Base-by-base conservation (phyloP, 176 grass and related monocot species). In the Oryza meyeriana region DNA sequence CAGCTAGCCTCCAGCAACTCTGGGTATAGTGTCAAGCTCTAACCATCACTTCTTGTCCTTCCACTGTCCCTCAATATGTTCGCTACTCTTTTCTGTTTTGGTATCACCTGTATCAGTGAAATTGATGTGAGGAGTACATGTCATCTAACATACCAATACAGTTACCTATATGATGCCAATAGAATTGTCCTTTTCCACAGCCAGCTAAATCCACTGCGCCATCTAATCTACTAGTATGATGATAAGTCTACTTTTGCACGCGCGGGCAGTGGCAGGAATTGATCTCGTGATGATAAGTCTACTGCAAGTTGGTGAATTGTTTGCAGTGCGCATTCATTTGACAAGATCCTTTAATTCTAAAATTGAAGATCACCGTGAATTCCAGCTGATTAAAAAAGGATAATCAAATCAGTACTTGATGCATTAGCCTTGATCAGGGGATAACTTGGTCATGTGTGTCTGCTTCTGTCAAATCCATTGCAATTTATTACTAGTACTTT, bases 401-500 rank as follows among this genome's bases (percentile, higher is more conserved):
- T 59, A 64, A 70, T 69, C n/a, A 84, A 50, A 79, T 79, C 14
- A 36, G 6, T 74, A 74, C 35, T 63, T 47, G 52, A 38, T 14
- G 25, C 1, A 63, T 70, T 8, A 38, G 4, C 3, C 40, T 10
- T 45, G 39, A 41, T 70, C 39, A 48, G 4, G 63, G 30, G 20
- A 62, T 48, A 78, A 27, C 10, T 28, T 74, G 58, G 7, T 0
- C 73, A 5, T 70, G 18, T 69, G 12, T 45, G 6, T 64, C 27
- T 78, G 18, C 52, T 61, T 85, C 31, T 52, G 10, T 57, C 36
- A 41, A 45, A 29, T 28, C 25, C 72, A 55, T 44, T 48, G 2
- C 14, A 16, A 31, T 20, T 65, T 61, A 50, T 61, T 22, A 41
- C 13, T 62, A 33, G 40, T n/a, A 71, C 4, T 72, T 71, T 72